A percentile compares a stretch with the other conserved stretches of the same genome.
Conservation (phyloP, 192 early-diverging fungal species). For the Dimargaris cristalligena region DNA sequence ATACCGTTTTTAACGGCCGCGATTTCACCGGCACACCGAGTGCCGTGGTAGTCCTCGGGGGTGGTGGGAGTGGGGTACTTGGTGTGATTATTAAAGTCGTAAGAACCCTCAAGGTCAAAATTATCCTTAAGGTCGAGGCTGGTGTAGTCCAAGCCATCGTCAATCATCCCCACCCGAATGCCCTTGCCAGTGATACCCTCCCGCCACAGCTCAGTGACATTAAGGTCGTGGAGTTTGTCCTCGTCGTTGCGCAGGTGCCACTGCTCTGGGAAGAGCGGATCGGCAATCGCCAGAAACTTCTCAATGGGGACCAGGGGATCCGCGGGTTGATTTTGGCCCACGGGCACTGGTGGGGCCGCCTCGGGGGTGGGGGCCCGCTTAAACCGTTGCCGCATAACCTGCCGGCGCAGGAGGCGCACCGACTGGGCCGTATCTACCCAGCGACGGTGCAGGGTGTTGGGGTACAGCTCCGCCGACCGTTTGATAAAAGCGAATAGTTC, state of each 20-base stretch:
- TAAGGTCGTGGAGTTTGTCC: constrained; percentile 64
- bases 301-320: not conserved
- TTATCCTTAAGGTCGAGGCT: constrained; percentile 69
- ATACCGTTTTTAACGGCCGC: constrained; percentile 81
- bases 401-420: not conserved
- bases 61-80: constrained; percentile 56
- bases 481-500: not conserved
- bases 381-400: not conserved
- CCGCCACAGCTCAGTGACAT: constrained; percentile 83
- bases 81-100: constrained; percentile 82
- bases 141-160: constrained; percentile 85
- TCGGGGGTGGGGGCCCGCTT: not conserved
- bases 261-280: constrained; percentile 27
- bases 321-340: not conserved
- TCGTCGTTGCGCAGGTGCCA: constrained; percentile 35
- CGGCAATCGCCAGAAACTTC: constrained; percentile 6
- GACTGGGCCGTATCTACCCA: not conserved
- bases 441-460: not conserved
- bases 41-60: constrained; percentile 79
- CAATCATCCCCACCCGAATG: constrained; percentile 78
- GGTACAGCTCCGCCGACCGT: not conserved
- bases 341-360: not conserved
- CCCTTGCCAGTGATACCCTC: constrained; percentile 77
- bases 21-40: constrained; percentile 94
- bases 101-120: constrained; percentile 83